These are phyloP conservation scores for Iberis pinnata DNA, from an alignment of 345 rosid genomes.

Conservation along the genomic window DNA sequence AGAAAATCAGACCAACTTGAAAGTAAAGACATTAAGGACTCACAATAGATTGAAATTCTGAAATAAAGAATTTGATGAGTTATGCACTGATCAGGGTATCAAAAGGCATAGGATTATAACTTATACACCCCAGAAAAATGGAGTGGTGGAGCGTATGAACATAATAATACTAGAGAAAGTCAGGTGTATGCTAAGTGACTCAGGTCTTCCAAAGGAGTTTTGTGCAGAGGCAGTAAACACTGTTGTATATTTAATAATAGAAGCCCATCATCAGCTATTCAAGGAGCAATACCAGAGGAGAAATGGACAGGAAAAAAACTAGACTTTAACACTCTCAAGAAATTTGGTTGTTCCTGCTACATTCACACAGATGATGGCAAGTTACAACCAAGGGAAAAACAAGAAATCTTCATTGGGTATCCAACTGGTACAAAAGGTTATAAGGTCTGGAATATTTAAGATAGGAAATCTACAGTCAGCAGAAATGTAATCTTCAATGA, in stretches of 20 bases:
- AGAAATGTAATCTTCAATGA: not conserved
- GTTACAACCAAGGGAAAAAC: not conserved
- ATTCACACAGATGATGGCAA: not conserved
- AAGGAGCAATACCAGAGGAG: not conserved
- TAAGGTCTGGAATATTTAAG: not conserved
- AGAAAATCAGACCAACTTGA: not conserved
- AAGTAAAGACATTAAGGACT: not conserved
- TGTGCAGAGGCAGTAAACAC: slow-evolving; percentile 1
- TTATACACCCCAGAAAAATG: not conserved
- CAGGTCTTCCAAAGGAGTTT: not conserved
- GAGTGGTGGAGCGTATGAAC: not conserved
- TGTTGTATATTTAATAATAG: not conserved
- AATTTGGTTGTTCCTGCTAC: not conserved
- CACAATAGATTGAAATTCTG: not conserved
- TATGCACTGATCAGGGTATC: not conserved
- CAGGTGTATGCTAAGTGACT: not conserved
- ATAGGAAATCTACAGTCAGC: not conserved
- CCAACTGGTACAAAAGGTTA: not conserved
- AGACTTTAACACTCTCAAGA: not conserved
- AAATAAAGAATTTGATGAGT: not conserved
- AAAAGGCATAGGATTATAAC: not conserved
- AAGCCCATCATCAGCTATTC: not conserved
- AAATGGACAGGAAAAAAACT: not conserved
- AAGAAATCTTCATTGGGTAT: not conserved
- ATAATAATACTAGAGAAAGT: not conserved